Evolutionary conservation across 192 early-diverging fungal species (phyloP).

Genomic region (Polychytrium aggregatum): DNA sequence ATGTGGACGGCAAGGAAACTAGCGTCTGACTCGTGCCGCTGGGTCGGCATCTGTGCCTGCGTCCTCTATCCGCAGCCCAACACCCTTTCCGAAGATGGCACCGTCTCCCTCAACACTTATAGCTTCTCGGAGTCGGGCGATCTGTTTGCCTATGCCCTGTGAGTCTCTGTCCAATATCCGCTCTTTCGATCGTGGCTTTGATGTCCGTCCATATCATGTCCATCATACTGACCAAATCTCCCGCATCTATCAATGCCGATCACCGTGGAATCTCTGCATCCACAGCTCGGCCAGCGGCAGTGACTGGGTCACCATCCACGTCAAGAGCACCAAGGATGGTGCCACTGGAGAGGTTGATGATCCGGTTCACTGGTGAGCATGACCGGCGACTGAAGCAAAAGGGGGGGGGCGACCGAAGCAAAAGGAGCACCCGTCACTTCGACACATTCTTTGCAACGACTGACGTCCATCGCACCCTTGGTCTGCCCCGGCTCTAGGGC

Average conservation of each 20-base stretch:
- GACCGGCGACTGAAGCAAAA: no score
- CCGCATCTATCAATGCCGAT: no score
- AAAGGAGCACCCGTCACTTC: no score
- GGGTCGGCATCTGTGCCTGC: no score
- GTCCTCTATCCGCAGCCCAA: no score
- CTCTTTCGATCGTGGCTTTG: background rate
- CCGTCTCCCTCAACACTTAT: constrained; percentile 24
- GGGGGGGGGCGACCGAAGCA: no score
- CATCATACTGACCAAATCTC: no score
- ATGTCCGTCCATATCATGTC: background rate
- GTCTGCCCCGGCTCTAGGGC: constrained; percentile 26
- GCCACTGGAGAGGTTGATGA: constrained; percentile 25
- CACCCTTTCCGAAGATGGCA: constrained; percentile 16
- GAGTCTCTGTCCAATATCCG: background rate
- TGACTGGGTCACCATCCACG: constrained; percentile 56
- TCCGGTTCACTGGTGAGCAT: constrained; percentile 21
- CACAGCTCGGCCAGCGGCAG: constrained; percentile 40
- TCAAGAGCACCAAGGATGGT: constrained; percentile 19
- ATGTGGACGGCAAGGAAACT: no score
- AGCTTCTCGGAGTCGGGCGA: constrained; percentile 46
- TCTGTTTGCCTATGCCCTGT: constrained; percentile 43
- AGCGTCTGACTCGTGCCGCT: no score
- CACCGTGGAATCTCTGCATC: no score
- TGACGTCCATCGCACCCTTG: no score
- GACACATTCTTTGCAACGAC: no score